A percentile compares a stretch with the other conserved stretches of the same genome.
Evolutionary conservation across 768 basidiomycete species (phyloP).

Genomic region (Amanita molliuscula): DNA sequence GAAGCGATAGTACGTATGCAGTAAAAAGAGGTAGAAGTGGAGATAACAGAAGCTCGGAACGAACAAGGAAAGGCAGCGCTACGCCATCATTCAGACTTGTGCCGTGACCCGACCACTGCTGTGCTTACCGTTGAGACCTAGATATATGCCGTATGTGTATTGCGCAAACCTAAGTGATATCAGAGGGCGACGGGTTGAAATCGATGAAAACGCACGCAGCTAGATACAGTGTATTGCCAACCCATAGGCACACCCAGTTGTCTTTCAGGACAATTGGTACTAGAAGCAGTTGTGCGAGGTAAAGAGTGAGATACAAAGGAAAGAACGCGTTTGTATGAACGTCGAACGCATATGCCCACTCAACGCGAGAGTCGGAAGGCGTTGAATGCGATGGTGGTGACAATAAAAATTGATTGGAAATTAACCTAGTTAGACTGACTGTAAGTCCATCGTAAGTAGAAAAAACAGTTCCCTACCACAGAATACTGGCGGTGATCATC

Average conservation of each 20-base stretch:
- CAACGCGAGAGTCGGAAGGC: conserved; percentile 60
- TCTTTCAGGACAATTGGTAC: conserved; percentile 73
- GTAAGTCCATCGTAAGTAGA: conserved; percentile 10
- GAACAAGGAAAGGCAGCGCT: conserved; percentile 93
- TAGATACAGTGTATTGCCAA: conserved; percentile 88
- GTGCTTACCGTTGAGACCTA: conserved; percentile 66
- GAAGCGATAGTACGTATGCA: conserved; percentile 74
- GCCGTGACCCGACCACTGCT: not conserved
- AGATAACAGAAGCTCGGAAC: conserved; percentile 83
- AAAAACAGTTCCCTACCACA: conserved; percentile 48
- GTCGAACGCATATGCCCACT: conserved; percentile 95
- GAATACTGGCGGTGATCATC: conserved; percentile 56
- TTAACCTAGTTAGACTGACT: conserved; percentile 33
- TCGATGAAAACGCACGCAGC: conserved; percentile 50
- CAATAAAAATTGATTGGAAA: conserved; percentile 60
- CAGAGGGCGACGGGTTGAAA: conserved; percentile 1
- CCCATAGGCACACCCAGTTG: conserved; percentile 90
- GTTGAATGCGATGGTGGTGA: conserved; percentile 67
- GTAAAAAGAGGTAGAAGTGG: conserved; percentile 82
- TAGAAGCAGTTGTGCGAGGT: conserved; percentile 81
- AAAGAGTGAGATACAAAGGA: conserved; percentile 83
- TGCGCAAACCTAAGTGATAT: conserved; percentile 58
- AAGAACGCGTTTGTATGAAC: conserved; percentile 97
- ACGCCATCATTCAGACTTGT: conserved; percentile 7
- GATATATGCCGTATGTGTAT: conserved; percentile 86